Evolutionary conservation across 1,284 basidiomycete species (phyloP), one percentile per base, ranked within the genome.

Genomic region (Sanghuangporus baumii): DNA sequence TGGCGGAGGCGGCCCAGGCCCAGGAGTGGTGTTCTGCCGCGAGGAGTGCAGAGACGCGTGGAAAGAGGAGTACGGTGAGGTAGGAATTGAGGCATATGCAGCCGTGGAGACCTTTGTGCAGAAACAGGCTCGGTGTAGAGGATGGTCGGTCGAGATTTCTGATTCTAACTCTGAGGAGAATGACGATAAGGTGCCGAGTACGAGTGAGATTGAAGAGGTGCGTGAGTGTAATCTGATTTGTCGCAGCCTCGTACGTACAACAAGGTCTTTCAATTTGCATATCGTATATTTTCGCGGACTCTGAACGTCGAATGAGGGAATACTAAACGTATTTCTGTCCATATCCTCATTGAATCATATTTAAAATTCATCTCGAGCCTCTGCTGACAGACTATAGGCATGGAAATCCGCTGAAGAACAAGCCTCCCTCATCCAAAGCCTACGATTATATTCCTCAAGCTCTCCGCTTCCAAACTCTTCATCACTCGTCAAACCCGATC

Each of bases 101-200:
- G 62, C 63, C 26, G 20, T 66, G 7, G 58, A 66, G 48, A 43
- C 58, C 38, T 61, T 63, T 47, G 55, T 65, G 14, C 54, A 57
- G 41, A 51, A 50, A 34, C 54, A 61, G 18, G 48, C 41, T 6
- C 59, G 63, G 5, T 36, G 48, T 12, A 34, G 34, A 31, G 46
- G 56, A 16, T 61, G 60, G 60, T 23, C 34, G 9, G 23, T 34
- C 37, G 48, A n/a, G 20, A 16, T 11, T 26, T 6, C 16, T 36
- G n/a, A 18, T 4, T 31, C 26, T 31, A 31, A 31, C 26, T 31
- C 26, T n/a, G 16, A n/a, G 16, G n/a, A 50, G 18, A 51, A 51
- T 26, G 36, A n/a, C 5, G 11, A 43, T 14, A 26, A 23, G 1
- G 48, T 51, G 14, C 59, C 59, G 16, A 20, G 6, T 38, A 20